Conservation (phyloP, 1,139 yeast species). For the Blastobotrys malaysiensis region DNA sequence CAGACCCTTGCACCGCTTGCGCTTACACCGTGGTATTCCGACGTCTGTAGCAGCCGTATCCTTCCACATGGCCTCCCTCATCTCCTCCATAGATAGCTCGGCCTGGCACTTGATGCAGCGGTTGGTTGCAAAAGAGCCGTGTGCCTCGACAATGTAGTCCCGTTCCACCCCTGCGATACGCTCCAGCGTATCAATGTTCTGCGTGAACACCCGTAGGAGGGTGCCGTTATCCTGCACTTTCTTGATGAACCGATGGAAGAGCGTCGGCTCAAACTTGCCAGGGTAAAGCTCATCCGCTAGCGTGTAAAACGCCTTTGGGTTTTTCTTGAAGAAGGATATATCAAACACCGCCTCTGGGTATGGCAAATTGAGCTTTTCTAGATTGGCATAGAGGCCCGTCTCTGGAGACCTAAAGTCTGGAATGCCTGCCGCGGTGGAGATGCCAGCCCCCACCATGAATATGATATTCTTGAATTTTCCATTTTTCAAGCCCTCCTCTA, state of each 20-base stretch:
- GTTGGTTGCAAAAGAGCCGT: constrained; percentile 83
- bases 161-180: constrained; percentile 70
- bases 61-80: constrained; percentile 43
- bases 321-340: constrained; percentile 65
- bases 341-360: constrained; percentile 96
- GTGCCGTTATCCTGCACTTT: constrained; percentile 58
- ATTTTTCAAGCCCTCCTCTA: constrained; percentile 26
- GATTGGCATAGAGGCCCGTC: constrained; percentile 83
- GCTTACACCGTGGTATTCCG: constrained; percentile 53
- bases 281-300: constrained; percentile 84
- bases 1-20: constrained; percentile 46
- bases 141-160: constrained; percentile 76
- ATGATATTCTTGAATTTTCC: constrained; percentile 30
- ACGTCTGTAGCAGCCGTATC: constrained; percentile 17
- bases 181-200: constrained; percentile 88
- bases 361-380: constrained; percentile 69
- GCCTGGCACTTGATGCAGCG: constrained; percentile 72
- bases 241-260: constrained; percentile 67
- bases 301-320: constrained; percentile 79
- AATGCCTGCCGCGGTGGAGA: constrained; percentile 87
- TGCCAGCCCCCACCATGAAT: constrained; percentile 73
- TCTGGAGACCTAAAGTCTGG: constrained; percentile 92
- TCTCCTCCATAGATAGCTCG: constrained; percentile 47
- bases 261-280: constrained; percentile 77
- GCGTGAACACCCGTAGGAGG: constrained; percentile 74